Percentiles rank a stretch among this genome's conserved stretches.
These are phyloP conservation scores for Viridothelium virens DNA, from an alignment of 495 filamentous ascomycete species.

Conservation along the genomic window DNA sequence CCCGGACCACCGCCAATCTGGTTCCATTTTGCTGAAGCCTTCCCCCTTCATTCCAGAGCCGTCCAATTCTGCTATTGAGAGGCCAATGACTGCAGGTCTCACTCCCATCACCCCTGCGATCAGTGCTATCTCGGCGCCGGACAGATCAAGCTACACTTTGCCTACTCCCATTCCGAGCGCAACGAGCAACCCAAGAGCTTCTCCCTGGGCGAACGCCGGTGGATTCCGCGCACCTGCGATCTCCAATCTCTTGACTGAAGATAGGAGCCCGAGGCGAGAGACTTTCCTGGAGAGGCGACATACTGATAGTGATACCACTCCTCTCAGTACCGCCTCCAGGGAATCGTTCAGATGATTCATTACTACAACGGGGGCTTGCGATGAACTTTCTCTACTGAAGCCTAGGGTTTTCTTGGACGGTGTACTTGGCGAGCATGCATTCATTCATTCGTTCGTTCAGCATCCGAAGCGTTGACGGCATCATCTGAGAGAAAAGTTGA, in stretches of 20 bases:
- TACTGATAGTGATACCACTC: constrained; percentile 4
- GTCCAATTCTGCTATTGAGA: constrained; percentile 16
- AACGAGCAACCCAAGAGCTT: neutral
- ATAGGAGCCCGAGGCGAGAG: constrained; percentile 17
- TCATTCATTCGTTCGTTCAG: neutral
- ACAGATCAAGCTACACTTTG: constrained; percentile 26
- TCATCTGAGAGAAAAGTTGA: neutral
- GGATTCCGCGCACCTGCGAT: constrained; percentile 15
- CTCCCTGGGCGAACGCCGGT: neutral
- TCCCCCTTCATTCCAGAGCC: constrained; percentile 23
- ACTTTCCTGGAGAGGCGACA: neutral
- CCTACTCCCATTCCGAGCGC: constrained; percentile 24
- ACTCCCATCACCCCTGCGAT: constrained; percentile 14
- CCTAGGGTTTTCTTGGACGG: constrained; percentile 1
- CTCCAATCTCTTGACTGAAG: constrained; percentile 22
- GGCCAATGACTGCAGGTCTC: neutral
- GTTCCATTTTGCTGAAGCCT: constrained; percentile 24
- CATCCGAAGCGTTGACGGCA: neutral
- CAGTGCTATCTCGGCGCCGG: constrained; percentile 26
- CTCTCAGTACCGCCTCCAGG: neutral
- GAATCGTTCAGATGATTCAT: neutral
- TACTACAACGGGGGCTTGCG: neutral
- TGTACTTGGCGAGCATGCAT: neutral
- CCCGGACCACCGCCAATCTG: constrained; percentile 26
- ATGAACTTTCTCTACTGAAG: neutral